Conservation (phyloP, 1,139 yeast genomes). For the Maudiozyma humilis region DNA sequence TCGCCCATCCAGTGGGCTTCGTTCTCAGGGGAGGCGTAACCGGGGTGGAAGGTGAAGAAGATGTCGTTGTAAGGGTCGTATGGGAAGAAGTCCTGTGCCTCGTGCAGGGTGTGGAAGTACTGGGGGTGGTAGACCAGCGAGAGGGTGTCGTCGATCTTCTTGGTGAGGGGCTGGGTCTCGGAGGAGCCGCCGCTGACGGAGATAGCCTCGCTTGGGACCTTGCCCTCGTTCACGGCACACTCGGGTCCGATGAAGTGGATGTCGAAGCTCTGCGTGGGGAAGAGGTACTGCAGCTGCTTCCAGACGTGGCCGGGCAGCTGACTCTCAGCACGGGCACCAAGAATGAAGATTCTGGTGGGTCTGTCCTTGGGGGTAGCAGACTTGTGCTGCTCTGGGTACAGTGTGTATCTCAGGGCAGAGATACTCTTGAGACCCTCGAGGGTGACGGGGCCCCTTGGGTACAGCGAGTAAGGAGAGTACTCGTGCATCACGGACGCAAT, state of each 20-base stretch:
- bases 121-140: conserved; percentile 78
- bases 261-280: conserved; percentile 77
- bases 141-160: conserved; percentile 68
- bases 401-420: conserved; percentile 82
- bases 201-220: conserved; percentile 1
- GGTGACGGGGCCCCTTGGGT: conserved; percentile 81
- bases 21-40: conserved; percentile 79
- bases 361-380: conserved; percentile 32
- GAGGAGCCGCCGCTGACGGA: conserved; percentile 1
- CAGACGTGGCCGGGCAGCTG: conserved; percentile 93
- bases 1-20: conserved; percentile 85
- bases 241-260: conserved; percentile 94
- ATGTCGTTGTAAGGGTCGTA: conserved; percentile 93
- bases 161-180: conserved; percentile 48
- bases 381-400: conserved; percentile 58
- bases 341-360: conserved; percentile 80
- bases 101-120: conserved; percentile 84
- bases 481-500: conserved; percentile 78
- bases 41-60: conserved; percentile 93
- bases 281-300: conserved; percentile 84
- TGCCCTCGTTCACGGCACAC: conserved; percentile 55
- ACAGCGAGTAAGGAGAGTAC: conserved; percentile 71
- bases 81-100: conserved; percentile 91
- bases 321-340: conserved; percentile 91
- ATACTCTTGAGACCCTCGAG: conserved; percentile 88